phyloP scores from a whole-genome alignment of 140 eudicot genomes.

The Oenanthe javanica region DNA sequence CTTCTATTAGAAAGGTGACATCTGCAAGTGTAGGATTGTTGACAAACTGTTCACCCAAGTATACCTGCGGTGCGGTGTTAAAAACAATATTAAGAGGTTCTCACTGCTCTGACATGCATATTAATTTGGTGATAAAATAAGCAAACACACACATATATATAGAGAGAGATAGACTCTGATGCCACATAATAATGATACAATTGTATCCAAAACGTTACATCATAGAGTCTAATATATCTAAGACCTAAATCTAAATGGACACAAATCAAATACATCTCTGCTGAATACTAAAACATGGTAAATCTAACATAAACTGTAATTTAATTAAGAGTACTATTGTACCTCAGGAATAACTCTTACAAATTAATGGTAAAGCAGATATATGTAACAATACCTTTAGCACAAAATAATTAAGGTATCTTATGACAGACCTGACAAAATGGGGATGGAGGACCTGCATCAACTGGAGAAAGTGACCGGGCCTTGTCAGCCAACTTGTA shows the following conservation, averaged over 20 bases:
- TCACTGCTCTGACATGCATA: neutral
- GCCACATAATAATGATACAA: neutral
- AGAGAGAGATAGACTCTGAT: neutral
- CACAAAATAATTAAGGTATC: neutral
- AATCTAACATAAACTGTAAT: neutral
- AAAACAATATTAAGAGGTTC: conserved; percentile 3
- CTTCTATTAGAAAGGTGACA: conserved; percentile 79
- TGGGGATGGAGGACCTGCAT: conserved; percentile 82
- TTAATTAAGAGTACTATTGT: neutral
- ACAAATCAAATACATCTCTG: neutral
- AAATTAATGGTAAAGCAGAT: neutral
- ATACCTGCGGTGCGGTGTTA: conserved; percentile 43
- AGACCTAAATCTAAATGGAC: neutral
- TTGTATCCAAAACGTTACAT: neutral
- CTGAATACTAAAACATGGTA: neutral
- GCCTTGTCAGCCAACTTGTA: conserved; percentile 67
- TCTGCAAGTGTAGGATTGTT: conserved; percentile 76
- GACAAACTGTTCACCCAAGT: conserved; percentile 82
- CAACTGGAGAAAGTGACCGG: conserved; percentile 48
- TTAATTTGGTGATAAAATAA: neutral
- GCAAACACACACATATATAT: neutral
- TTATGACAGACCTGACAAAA: conserved; percentile 46
- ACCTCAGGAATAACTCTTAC: neutral
- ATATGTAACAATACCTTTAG: neutral
- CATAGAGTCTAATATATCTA: neutral